Evolutionary conservation across 805 yeast species (phyloP), one percentile per base, ranked within the genome.

Genomic region (Saccharomycopsis olivae): DNA sequence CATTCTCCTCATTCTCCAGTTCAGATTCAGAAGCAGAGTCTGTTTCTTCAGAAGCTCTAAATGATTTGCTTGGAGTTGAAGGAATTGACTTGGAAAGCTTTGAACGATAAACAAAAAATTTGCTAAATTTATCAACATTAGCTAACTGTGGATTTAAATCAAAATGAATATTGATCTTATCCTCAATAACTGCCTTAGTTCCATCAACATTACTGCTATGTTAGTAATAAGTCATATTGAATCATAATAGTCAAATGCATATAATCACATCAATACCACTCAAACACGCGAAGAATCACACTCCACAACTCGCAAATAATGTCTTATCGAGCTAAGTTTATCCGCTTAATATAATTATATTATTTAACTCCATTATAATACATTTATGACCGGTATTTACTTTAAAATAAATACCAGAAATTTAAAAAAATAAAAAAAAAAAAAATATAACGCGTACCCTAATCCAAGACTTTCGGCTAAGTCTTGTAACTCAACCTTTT

Each of bases 381-480:
- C n/a, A n/a, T n/a, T n/a, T n/a, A n/a, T n/a, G n/a, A n/a, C n/a
- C n/a, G n/a, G n/a, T n/a, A 36, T 33, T 41, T 39, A 25, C 44
- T 37, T 25, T 34, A 15, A 13, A 41, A 43, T 21, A 33, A 35
- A 29, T 47, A 47, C 29, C 11, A 42, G 52, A 19, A 43, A 32
- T 15, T 49, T 46, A 39, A 41, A 52, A 10, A 45, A 43, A 47
- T 5, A 34, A 34, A 20, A 48, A 44, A 46, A 55, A 51, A 30
- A 37, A 37, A 32, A 36, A 27, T 8, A 23, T 8, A 23, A 23
- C 6, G 41, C 38, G 20, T 48, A 60, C 65, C 48, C 49, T 39
- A 65, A 46, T 21, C 55, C 55, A 44, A 66, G 57, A 28, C 52
- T 54, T 13, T 50, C 43, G 16, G 68, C 66, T 35, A 66, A 49